These are phyloP conservation scores for Plectosphaerella cucumerina DNA, from an alignment of 2,329 filamentous ascomycete genomes.

Conservation along the genomic window DNA sequence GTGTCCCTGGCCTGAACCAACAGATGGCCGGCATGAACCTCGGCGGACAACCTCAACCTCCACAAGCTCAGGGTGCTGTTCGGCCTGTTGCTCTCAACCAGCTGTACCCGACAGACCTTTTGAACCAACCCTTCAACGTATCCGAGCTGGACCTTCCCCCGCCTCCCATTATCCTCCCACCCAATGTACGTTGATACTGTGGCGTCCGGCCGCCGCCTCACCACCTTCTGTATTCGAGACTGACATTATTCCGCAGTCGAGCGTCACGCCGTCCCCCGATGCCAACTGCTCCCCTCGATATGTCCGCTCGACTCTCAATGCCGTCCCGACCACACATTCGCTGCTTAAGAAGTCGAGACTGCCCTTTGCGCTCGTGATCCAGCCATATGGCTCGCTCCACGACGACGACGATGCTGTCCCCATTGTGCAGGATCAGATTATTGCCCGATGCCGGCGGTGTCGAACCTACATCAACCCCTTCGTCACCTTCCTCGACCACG, in stretches of 20 bases:
- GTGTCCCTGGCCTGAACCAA: conserved; percentile 71
- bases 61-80: conserved; percentile 37
- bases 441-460: conserved; percentile 92
- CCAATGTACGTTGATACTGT: conserved; percentile 65
- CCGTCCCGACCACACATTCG: conserved; percentile 85
- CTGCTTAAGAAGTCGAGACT: conserved; percentile 95
- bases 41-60: conserved; percentile 51
- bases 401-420: conserved; percentile 89
- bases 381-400: conserved; percentile 89
- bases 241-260: conserved; percentile 52
- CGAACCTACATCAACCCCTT: conserved; percentile 98
- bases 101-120: conserved; percentile 85
- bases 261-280: conserved; percentile 83
- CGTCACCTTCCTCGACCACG: conserved; percentile 92
- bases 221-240: neutral
- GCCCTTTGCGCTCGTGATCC: conserved; percentile 91
- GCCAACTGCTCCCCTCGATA: conserved; percentile 94
- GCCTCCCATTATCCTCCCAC: conserved; percentile 83
- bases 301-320: conserved; percentile 91
- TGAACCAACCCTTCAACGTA: conserved; percentile 91
- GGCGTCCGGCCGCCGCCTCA: neutral
- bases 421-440: conserved; percentile 93
- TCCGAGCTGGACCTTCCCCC: conserved; percentile 88
- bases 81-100: conserved; percentile 66
- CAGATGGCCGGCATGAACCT: conserved; percentile 85